Evolutionary conservation across 1,139 yeast species (phyloP), one percentile per base, ranked within the genome.

Genomic region (Yamadazyma jaroonii): DNA sequence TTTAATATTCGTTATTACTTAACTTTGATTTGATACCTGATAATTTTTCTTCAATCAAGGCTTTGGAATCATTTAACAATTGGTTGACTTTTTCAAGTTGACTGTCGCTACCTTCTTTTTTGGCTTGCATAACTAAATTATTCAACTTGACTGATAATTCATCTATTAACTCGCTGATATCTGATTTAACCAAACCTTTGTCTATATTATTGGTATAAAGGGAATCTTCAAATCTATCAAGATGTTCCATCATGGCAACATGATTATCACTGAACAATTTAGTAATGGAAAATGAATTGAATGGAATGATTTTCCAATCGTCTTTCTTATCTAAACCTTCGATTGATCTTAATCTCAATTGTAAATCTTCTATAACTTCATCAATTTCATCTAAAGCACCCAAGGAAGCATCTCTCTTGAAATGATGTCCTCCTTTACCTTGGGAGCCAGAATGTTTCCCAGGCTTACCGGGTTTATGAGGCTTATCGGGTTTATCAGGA

Each of bases 371-470:
- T 11, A 36, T 14, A 8, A 30, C 23, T 3, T 20, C 26, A 32
- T 36, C 35, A 15, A 36, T 23, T 36, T 36, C 38, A 31, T 36
- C 38, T 20, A 36, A 36, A 11, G 38, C 31, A 9, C 38, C 38
- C 9, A 29, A 10, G 7, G 27, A 5, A 17, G 6, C 3, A n/a
- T 15, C 17, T 35, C 37, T 35, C 24, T 34, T 34, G 12, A n/a
- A 12, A 25, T 25, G 13, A n/a, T 25, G n/a, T 11, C 10, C 14
- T 20, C 26, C 26, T 25, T 11, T 9, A 17, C 20, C 20, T 17
- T 4, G 20, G 6, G 6, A 17, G 6, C 20, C 20, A 17, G 20
- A 17, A 17, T 4, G 20, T 23, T 34, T 34, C 12, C 29, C 29
- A 14, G 28, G 28, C n/a, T 27, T 10, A 22, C 29, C 30, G 8